Evolutionary conservation across 768 basidiomycete genomes (phyloP).

Genomic region (Cystofilobasidium ferigula): DNA sequence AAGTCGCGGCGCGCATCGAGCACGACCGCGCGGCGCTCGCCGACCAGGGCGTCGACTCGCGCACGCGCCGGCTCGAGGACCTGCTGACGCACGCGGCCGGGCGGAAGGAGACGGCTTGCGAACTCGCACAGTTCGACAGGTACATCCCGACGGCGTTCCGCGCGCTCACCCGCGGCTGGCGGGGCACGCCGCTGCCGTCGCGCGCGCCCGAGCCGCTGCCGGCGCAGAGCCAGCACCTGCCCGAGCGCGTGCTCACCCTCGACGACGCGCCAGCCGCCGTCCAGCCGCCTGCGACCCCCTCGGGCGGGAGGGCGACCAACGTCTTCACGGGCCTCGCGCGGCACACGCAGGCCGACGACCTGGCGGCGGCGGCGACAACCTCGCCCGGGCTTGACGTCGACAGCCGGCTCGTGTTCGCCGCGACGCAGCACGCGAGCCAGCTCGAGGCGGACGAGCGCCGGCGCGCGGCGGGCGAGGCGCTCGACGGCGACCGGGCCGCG

Average conservation of each 20-base stretch:
- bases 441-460: background rate
- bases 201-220: background rate
- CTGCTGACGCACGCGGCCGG: conserved; percentile 1
- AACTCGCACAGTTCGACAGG: conserved; percentile 3
- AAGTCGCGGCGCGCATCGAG: conserved; percentile 52
- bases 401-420: background rate
- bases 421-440: conserved; percentile 5
- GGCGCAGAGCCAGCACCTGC: background rate
- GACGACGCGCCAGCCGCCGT: background rate
- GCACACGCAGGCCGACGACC: background rate
- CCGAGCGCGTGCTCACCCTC: background rate
- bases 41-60: conserved; percentile 9
- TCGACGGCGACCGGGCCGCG: background rate
- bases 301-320: background rate
- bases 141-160: conserved; percentile 17
- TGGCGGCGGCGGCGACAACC: background rate
- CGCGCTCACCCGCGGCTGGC: conserved; percentile 18
- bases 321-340: background rate
- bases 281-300: no score
- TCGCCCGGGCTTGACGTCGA: background rate
- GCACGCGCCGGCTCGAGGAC: background rate
- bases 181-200: background rate
- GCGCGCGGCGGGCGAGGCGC: background rate
- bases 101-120: background rate
- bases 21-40: conserved; percentile 41